These are phyloP conservation scores for Imleria badia DNA, from an alignment of 768 basidiomycete species.

Conservation along the genomic window DNA sequence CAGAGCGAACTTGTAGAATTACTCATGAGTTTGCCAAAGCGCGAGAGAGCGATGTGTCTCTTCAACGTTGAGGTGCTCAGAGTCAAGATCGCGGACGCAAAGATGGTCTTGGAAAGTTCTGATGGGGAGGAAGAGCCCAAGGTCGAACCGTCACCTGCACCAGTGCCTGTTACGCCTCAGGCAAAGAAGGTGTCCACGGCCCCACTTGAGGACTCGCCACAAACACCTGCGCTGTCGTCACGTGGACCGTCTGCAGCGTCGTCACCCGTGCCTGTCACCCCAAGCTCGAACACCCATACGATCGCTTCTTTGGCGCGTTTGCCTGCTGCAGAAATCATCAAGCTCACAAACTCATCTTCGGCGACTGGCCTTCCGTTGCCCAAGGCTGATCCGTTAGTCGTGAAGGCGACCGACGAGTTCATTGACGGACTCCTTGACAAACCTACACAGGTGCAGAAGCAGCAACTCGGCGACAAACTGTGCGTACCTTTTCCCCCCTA, in stretches of 20 bases:
- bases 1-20: conserved; percentile 71
- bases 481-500: conserved; percentile 34
- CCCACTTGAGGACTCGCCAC: conserved; percentile 51
- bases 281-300: conserved; percentile 52
- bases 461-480: conserved; percentile 78
- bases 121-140: conserved; percentile 50
- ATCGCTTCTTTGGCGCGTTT: conserved; percentile 69
- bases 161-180: conserved; percentile 60
- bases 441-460: conserved; percentile 64
- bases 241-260: conserved; percentile 70
- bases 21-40: conserved; percentile 82
- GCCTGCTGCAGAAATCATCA: conserved; percentile 74
- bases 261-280: conserved; percentile 66
- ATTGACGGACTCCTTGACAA: conserved; percentile 60
- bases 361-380: conserved; percentile 54
- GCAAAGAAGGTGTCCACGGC: conserved; percentile 50
- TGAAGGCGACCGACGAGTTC: conserved; percentile 71
- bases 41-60: conserved; percentile 87
- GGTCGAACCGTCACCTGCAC: conserved; percentile 25
- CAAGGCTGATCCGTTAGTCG: conserved; percentile 68
- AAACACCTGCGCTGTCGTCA: conserved; percentile 76
- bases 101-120: conserved; percentile 73
- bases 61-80: conserved; percentile 83
- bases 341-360: conserved; percentile 53
- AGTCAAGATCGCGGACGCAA: conserved; percentile 78